Base-by-base conservation (phyloP, 2,329 filamentous ascomycete genomes). In the Fusarium incarnatum region DNA sequence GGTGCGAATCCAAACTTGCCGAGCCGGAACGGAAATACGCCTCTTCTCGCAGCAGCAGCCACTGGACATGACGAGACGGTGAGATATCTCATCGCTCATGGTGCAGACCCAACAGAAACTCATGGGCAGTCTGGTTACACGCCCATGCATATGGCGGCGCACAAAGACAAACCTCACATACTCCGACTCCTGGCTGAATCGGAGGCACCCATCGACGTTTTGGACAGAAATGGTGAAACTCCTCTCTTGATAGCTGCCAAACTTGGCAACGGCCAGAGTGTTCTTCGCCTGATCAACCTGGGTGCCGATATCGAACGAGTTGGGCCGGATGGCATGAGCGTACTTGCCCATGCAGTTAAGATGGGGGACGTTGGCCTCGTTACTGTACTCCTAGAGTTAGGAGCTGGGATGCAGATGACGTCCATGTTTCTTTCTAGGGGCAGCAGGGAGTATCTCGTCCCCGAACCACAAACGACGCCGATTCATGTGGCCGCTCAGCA, bases 81-180 rank as follows among this genome's bases (percentile, higher is more conserved):
- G n/a, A 70, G 74, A 25, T 76, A 76, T 56, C 73, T 76, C 25
- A 54, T 76, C 27, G 73, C 64, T 15, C 68, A 76, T 41, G 73
- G 74, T 4, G 74, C 74, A 16, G 71, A 76, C 44, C 68, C 71
- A 27, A 67, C 74, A 9, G 60, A 58, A 15, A 63, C 57, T 10
- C 71, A 72, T 42, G 63, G 67, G 18, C 66, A 70, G 27, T 76
- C 71, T 27, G 74, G 74, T 18, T 76, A 76, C 30, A 70, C 74
- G 28, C 65, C 74, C 13, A 75, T 76, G 71, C 74, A 76, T 32
- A 76, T 76, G 74, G 74, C 74, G 16, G 74, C 74, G 9, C 74
- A 76, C 54, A 76, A 75, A 47, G 64, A 76, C 56, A 76, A 72
- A 16, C 71, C 71, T 23, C 58, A 65, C 16, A 70, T 76, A 22